Evolutionary conservation across 371 early-diverging fungal species (phyloP).

Genomic region (Mortierella sp.): DNA sequence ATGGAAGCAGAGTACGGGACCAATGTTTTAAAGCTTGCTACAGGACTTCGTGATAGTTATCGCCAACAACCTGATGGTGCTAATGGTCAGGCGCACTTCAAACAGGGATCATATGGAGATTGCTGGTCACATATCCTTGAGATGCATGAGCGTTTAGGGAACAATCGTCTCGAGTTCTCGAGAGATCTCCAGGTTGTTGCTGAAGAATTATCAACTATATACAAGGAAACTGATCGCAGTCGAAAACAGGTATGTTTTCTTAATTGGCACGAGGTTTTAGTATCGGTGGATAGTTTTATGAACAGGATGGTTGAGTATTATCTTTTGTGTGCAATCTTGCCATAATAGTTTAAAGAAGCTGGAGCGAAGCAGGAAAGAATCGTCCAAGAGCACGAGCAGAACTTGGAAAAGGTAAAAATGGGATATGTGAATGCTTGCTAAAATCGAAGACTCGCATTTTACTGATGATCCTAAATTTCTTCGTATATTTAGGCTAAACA

Average conservation of each 20-base stretch:
- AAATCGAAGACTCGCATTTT: background rate
- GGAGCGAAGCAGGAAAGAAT: constrained; percentile 75
- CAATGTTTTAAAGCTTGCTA: constrained; percentile 42
- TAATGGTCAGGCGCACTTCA: constrained; percentile 24
- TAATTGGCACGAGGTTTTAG: background rate
- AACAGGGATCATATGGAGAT: constrained; percentile 67
- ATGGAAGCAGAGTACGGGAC: constrained; percentile 61
- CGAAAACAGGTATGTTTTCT: constrained; percentile 75
- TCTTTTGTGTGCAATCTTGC: background rate
- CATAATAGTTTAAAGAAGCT: constrained; percentile 75
- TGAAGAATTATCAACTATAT: constrained; percentile 75
- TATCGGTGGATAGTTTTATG: too few species aligned
- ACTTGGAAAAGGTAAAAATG: constrained; percentile 80
- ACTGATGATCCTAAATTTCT: background rate
- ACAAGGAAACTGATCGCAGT: constrained; percentile 82
- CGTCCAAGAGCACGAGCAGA: constrained; percentile 73
- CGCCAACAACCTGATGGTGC: constrained; percentile 42
- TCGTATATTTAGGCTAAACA: constrained; percentile 63
- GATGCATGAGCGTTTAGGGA: constrained; percentile 83
- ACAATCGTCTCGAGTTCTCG: constrained; percentile 73
- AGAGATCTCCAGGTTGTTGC: constrained; percentile 69
- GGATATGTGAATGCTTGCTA: background rate
- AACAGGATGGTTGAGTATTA: background rate
- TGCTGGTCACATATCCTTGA: constrained; percentile 67
- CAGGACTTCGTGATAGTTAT: constrained; percentile 44